phyloP scores from a whole-genome alignment of 1,139 yeast species.

The Scheffersomyces lignicola region DNA sequence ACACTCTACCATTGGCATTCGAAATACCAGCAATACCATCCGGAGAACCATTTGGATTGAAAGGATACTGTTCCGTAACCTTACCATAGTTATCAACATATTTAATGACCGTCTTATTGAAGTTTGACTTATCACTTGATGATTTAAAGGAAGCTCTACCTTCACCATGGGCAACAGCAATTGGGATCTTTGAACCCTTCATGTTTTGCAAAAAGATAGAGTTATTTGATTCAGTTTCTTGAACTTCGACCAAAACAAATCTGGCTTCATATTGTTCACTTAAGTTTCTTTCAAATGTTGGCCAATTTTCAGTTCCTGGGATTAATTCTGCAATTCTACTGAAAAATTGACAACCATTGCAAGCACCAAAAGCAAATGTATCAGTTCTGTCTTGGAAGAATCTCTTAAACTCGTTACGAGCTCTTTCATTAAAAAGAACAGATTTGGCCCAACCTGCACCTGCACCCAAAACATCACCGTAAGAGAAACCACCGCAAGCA shows the following conservation, averaged over 20 bases:
- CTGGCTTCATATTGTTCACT: conserved; percentile 98
- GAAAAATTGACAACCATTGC: conserved; percentile 98
- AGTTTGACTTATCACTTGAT: conserved; percentile 39
- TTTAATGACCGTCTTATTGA: conserved; percentile 60
- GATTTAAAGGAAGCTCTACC: conserved; percentile 79
- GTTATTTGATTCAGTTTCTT: conserved; percentile 45
- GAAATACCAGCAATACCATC: conserved; percentile 91
- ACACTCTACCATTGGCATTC: conserved; percentile 88
- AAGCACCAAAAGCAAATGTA: conserved; percentile 98
- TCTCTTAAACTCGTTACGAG: conserved; percentile 70
- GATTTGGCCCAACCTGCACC: conserved; percentile 99
- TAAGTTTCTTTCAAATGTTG: conserved; percentile 85
- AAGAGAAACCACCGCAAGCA: conserved; percentile 99
- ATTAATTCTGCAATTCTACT: conserved; percentile 84
- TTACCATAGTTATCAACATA: conserved; percentile 91
- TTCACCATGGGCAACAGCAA: conserved; percentile 99
- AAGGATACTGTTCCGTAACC: conserved; percentile 80
- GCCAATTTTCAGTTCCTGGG: conserved; percentile 98
- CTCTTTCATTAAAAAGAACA: conserved; percentile 79
- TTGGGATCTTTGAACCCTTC: conserved; percentile 91
- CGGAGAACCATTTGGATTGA: conserved; percentile 95
- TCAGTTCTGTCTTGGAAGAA: conserved; percentile 87
- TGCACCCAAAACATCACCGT: conserved; percentile 98
- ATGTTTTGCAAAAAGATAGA: conserved; percentile 83
- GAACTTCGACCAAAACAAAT: conserved; percentile 84